A percentile compares a stretch with the other conserved stretches of the same genome.
phyloP scores from a whole-genome alignment of 1,139 yeast species.

The Zygoascus sp. region DNA sequence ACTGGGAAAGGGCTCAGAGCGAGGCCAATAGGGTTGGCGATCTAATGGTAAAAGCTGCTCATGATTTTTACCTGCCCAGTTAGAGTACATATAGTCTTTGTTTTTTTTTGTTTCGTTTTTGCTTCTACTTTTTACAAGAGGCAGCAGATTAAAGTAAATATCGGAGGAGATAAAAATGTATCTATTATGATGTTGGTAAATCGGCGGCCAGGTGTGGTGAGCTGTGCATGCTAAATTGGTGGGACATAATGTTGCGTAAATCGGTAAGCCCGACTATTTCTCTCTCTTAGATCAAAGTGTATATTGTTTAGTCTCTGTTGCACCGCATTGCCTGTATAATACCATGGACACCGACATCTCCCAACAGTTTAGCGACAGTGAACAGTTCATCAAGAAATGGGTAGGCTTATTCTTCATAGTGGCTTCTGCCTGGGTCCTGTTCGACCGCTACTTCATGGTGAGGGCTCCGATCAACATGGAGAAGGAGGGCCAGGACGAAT shows the following conservation, averaged over 20 bases:
- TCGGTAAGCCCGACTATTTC: not conserved
- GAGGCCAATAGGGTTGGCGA: constrained; percentile 49
- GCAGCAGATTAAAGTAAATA: not conserved
- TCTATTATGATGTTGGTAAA: not conserved
- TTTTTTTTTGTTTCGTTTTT: not conserved
- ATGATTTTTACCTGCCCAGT: too few species aligned
- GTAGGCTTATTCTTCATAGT: constrained; percentile 12
- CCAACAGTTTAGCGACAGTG: not conserved
- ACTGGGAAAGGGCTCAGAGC: constrained; percentile 53
- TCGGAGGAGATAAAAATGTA: not conserved
- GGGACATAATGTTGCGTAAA: not conserved
- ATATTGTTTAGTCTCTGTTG: too few species aligned
- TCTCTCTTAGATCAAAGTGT: not conserved
- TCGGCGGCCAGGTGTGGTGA: not conserved
- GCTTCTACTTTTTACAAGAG: too few species aligned
- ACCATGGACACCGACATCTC: not conserved
- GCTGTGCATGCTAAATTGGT: not conserved
- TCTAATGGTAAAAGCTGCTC: constrained; percentile 18
- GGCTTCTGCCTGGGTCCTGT: constrained; percentile 11
- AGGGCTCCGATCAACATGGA: constrained; percentile 33
- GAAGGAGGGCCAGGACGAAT: constrained; percentile 16
- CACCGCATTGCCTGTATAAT: not conserved
- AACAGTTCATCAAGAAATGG: constrained; percentile 1
- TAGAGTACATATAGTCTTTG: not conserved
- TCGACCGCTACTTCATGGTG: constrained; percentile 34